Percentiles rank a stretch among this genome's conserved stretches.
Evolutionary conservation across 208 protist genomes (phyloP).

Genomic region (Acanthamoeba royreba): DNA sequence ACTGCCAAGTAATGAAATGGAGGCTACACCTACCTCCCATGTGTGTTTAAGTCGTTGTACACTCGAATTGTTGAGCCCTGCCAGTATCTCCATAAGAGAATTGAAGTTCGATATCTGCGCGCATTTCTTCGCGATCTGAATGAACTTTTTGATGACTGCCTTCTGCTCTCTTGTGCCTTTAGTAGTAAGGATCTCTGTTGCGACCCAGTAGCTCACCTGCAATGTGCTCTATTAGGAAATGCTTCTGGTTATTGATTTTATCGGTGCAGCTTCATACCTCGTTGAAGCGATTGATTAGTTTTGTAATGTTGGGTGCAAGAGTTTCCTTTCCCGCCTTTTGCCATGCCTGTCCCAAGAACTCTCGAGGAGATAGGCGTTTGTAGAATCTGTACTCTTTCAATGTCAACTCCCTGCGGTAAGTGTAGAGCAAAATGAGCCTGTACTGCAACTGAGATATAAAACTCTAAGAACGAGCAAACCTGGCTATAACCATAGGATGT

Average conservation of each 20-base stretch:
- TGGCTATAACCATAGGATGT: background rate
- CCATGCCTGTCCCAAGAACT: background rate
- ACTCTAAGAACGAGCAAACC: background rate
- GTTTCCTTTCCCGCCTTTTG: background rate
- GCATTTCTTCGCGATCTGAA: background rate
- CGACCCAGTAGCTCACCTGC: conserved; percentile 35
- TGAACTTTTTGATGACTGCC: background rate
- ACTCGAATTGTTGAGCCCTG: background rate
- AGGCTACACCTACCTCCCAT: background rate
- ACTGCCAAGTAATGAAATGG: background rate
- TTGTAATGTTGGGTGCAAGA: background rate
- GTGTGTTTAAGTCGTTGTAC: background rate
- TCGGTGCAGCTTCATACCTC: background rate
- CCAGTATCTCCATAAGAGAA: background rate
- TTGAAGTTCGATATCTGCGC: background rate
- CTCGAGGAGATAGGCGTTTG: background rate
- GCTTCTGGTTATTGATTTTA: no score
- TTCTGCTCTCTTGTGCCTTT: background rate
- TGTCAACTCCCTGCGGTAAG: background rate
- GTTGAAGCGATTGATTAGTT: conserved; percentile 39
- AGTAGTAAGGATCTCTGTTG: background rate
- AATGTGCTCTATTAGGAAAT: no score
- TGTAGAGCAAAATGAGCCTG: background rate
- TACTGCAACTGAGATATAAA: background rate
- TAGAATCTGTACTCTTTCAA: background rate